Base-by-base conservation (phyloP, 2,329 filamentous ascomycete species). In the Botrytis sinoallii region DNA sequence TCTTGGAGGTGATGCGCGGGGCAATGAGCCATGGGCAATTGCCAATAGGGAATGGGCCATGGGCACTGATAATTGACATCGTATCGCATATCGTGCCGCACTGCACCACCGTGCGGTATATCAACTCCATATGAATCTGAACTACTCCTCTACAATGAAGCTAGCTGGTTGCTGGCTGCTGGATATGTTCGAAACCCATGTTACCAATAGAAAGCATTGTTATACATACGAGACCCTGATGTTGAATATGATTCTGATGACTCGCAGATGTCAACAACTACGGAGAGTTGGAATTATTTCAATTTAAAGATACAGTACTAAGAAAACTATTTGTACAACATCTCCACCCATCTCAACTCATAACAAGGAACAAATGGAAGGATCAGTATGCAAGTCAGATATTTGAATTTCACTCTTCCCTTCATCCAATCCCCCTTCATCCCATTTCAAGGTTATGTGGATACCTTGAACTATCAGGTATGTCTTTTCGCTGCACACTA, bases 381-480 rank as follows among this genome's bases (percentile, higher is more conserved):
- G 40, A 38, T 52, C n/a, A 38, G 32, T 66, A 52, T 52, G 64
- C 64, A 66, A 66, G 64, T 66, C 44, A 66, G 64, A 66, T 52
- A 52, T 66, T 25, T 14, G 20, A 29, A 57, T 57, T 40, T n/a
- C 60, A 40, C 60, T n/a, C 60, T 25, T 64, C 60, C 8, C 60
- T 64, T 6, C 60, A 42, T 64, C 60, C 60, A 64, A 44, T 29
- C 38, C 25, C 25, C 35, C 25, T 40, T 18, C 38, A 20, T 64
- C 60, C 60, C 60, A 64, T 32, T 65, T 6, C 63, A 65, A 65
- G 40, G 10, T 65, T 35, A 12, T 32, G 12, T 57, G 29, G 16
- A 35, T 16, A n/a, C 12, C 35, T 14, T 40, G 59, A n/a, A n/a
- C 59, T 61, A 32, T 29, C 14, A 18, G n/a, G 7, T 57, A 18